Evolutionary conservation across 805 yeast species (phyloP).

Genomic region (Pichia heedii): DNA sequence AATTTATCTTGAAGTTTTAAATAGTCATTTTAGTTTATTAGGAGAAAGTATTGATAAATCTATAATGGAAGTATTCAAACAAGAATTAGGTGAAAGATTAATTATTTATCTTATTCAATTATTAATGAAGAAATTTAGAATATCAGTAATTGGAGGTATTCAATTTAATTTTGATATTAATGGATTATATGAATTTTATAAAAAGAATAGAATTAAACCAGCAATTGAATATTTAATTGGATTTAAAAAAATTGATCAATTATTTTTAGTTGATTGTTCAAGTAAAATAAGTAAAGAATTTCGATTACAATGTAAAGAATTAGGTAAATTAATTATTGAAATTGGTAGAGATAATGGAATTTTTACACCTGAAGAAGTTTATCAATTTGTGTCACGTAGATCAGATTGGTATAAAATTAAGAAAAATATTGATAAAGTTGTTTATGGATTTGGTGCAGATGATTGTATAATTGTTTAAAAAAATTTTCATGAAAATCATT

Average conservation of each 20-base stretch:
- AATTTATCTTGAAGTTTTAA: slow-evolving; percentile 51
- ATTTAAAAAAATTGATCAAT: slow-evolving; percentile 74
- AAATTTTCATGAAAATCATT: neutral
- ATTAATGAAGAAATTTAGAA: slow-evolving; percentile 55
- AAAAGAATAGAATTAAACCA: slow-evolving; percentile 51
- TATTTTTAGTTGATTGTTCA: slow-evolving; percentile 57
- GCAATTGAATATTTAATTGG: slow-evolving; percentile 72
- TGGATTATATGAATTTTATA: slow-evolving; percentile 64
- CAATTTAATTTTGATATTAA: slow-evolving; percentile 77
- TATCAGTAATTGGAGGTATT: slow-evolving; percentile 78
- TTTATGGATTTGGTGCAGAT: slow-evolving; percentile 80
- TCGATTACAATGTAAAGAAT: slow-evolving; percentile 65
- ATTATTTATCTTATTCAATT: slow-evolving; percentile 69
- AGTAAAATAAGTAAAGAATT: slow-evolving; percentile 20
- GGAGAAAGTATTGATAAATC: slow-evolving; percentile 80
- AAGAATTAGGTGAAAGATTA: slow-evolving; percentile 85
- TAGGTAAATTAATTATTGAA: slow-evolving; percentile 78
- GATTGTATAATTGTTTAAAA: slow-evolving; percentile 58
- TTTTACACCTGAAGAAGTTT: slow-evolving; percentile 87
- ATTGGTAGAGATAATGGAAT: slow-evolving; percentile 81
- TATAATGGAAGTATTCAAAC: slow-evolving; percentile 85
- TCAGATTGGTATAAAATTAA: slow-evolving; percentile 77
- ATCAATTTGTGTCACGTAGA: slow-evolving; percentile 80
- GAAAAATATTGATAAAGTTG: slow-evolving; percentile 81
- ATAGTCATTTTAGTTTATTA: slow-evolving; percentile 62